A percentile compares a stretch with the other conserved stretches of the same genome.
phyloP scores from a whole-genome alignment of 768 basidiomycete species.

The Suillus placidus region DNA sequence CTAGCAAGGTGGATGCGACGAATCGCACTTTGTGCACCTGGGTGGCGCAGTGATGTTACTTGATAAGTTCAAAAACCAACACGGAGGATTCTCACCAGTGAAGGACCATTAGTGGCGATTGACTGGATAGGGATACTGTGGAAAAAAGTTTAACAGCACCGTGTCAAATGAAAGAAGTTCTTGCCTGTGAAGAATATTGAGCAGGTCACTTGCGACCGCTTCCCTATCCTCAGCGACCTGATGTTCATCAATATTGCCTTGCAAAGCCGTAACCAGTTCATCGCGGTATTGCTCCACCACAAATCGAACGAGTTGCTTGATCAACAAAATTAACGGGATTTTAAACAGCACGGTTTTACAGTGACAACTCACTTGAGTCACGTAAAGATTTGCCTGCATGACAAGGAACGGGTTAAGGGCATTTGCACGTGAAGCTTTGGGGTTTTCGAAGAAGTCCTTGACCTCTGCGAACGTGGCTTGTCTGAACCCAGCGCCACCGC shows the following conservation, averaged over 20 bases:
- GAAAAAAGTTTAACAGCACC: constrained; percentile 13
- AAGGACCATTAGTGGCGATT: constrained; percentile 87
- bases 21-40: constrained; percentile 92
- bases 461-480: constrained; percentile 87
- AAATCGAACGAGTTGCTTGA: constrained; percentile 89
- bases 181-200: constrained; percentile 83
- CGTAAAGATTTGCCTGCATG: constrained; percentile 90
- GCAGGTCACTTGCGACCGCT: constrained; percentile 82
- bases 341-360: neutral
- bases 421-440: constrained; percentile 81
- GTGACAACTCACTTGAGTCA: constrained; percentile 72
- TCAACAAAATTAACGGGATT: neutral
- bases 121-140: constrained; percentile 88
- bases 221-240: constrained; percentile 75
- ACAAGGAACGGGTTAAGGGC: constrained; percentile 90
- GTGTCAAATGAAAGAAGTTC: constrained; percentile 4
- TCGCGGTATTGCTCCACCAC: constrained; percentile 92
- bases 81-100: constrained; percentile 49
- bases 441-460: constrained; percentile 90
- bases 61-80: constrained; percentile 13
- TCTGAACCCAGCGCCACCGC: constrained; percentile 70
- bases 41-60: constrained; percentile 11
- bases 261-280: constrained; percentile 72
- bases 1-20: constrained; percentile 87
- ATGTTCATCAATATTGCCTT: constrained; percentile 63